phyloP scores from a whole-genome alignment of 495 filamentous ascomycete genomes.

The Pyrenula aspistea region DNA sequence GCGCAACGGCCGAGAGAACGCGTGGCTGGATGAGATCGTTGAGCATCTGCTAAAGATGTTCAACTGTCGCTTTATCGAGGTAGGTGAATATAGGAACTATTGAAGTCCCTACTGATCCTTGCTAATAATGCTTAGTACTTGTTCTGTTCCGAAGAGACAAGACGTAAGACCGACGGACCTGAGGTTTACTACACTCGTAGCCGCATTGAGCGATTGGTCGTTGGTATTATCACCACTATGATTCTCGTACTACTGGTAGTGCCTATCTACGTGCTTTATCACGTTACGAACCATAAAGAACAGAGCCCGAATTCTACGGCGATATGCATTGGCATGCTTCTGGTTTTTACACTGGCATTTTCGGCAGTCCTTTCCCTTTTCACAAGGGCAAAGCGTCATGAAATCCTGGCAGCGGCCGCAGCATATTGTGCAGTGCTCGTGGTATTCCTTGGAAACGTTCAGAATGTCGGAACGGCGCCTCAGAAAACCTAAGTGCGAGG shows the following conservation, averaged over 20 bases:
- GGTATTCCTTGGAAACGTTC: constrained; percentile 4
- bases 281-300: neutral
- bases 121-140: no score
- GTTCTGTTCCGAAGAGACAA: neutral
- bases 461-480: no score
- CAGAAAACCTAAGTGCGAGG: no score
- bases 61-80: constrained; percentile 1
- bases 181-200: constrained; percentile 3
- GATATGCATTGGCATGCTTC: constrained; percentile 4
- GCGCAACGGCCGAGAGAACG: constrained; percentile 9
- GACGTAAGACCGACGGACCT: neutral
- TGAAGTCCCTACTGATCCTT: no score
- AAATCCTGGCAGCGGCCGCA: constrained; percentile 4
- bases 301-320: neutral
- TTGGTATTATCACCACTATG: constrained; percentile 8
- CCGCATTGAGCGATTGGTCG: constrained; percentile 6
- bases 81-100: no score
- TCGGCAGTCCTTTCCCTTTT: constrained; percentile 1
- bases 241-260: constrained; percentile 12
- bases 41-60: constrained; percentile 8
- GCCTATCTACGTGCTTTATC: constrained; percentile 13
- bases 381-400: constrained; percentile 3
- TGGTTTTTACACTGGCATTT: constrained; percentile 2
- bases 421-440: constrained; percentile 7
- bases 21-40: constrained; percentile 9